Base-by-base conservation (phyloP, 345 rosid species). In the Salix purpurea region DNA sequence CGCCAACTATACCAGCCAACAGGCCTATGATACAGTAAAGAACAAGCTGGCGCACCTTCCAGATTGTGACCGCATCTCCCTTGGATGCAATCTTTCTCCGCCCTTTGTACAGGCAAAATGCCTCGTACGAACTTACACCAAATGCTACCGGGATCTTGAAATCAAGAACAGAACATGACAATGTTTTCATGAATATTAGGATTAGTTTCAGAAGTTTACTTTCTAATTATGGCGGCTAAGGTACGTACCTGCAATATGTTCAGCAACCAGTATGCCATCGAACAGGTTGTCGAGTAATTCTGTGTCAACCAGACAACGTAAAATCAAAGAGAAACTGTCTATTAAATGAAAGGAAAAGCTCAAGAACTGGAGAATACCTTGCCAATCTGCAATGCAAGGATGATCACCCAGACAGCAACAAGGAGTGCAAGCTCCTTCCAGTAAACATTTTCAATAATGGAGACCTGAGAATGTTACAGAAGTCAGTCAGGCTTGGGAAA, bases 401-500 rank as follows among this genome's bases (percentile, higher is more conserved):
- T 81, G 36, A 87, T 52, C 60, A 85, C 52, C 90, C 90, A 85
- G 65, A 87, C 88, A 72, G 84, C 77, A 62, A 85, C 71, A 30
- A 87, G 88, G 30, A 85, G 84, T 77, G 83, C 87, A 37, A 87
- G 76, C 73, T 85, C 88, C 81, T 75, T 82, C 90, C 90, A 87
- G 64, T 62, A 76, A 32, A 87, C 79, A 56, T 87, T 87, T 69
- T 81, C 80, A 13, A 82, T 40, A 68, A 87, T 69, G 19, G 82
- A 34, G 52, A 78, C 88, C 90, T 87, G 84, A 42, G 13, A 52
- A 14, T 40, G 30, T 66, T 36, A 54, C 58, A 65, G 67, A 67
- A 13, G 56, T 78, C 18, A 72, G 72, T 78, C 18, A 72, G 70
- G 65, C 74, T 19, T 26, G 21, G 39, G 58, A 65, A 71, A 4